A percentile compares a stretch with the other conserved stretches of the same genome.
Evolutionary conservation across 169 alveolate species (phyloP).

Genomic region (Plasmodium gallinaceum): DNA sequence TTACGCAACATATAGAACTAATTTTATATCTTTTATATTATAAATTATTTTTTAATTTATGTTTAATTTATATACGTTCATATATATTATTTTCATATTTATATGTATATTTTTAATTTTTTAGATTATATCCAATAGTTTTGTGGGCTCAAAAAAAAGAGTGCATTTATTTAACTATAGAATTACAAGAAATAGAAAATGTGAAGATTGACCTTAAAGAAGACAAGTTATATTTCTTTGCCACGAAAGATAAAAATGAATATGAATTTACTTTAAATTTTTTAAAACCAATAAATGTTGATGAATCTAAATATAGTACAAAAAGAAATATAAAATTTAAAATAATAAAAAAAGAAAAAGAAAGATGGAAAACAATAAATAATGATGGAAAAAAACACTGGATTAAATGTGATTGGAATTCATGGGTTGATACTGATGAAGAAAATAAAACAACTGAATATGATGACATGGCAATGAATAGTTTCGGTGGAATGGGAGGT

Average conservation of each 20-base stretch:
- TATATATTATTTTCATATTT: not conserved
- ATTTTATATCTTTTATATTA: too few relatives aligned
- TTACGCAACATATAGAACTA: too few relatives aligned
- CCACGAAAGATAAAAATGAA: constrained; percentile 81
- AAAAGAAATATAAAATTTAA: constrained; percentile 82
- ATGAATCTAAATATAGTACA: constrained; percentile 78
- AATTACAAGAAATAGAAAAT: constrained; percentile 79
- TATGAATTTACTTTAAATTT: constrained; percentile 82
- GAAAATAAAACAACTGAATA: constrained; percentile 79
- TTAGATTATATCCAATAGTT: constrained; percentile 84
- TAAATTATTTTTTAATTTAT: too few relatives aligned
- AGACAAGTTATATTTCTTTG: constrained; percentile 77
- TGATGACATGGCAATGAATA: constrained; percentile 85
- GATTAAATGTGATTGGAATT: constrained; percentile 87
- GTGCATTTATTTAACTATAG: constrained; percentile 83
- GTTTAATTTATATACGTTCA: constrained; percentile 2
- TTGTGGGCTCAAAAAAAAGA: constrained; percentile 88
- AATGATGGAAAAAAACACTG: constrained; percentile 86
- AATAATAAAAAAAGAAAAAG: constrained; percentile 83
- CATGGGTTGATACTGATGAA: constrained; percentile 88
- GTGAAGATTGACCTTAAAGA: constrained; percentile 79
- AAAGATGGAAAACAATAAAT: constrained; percentile 86
- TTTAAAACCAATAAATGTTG: constrained; percentile 84
- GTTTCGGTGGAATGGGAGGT: constrained; percentile 80
- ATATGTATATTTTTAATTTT: not conserved